Evolutionary conservation across 192 early-diverging fungal genomes (phyloP), one percentile per base, ranked within the genome.

Genomic region (Funneliformis mosseae): DNA sequence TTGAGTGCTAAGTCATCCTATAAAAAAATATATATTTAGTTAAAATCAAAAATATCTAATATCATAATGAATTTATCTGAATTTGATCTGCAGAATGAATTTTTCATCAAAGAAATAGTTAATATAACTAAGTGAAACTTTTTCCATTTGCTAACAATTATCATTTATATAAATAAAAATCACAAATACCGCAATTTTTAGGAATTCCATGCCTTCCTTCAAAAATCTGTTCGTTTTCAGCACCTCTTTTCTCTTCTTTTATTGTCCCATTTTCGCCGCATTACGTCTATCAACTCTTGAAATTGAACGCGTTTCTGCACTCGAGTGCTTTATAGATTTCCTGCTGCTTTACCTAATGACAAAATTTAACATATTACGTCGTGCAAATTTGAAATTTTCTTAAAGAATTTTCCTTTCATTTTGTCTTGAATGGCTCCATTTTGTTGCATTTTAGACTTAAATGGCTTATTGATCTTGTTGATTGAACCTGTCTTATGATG

Each of bases 21-120:
- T 60, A 69, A 74, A 18, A 62, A 48, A 6, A 38, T 46, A 23
- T 25, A 45, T 66, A 16, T 23, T 64, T 5, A 5, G n/a, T 50
- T 74, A 48, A 69, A 68, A 39, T 8, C 25, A 45, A 23, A 23
- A n/a, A 80, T 25, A 16, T 78, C 25, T 18, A 62, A 74, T 73
- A 3, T 23, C 28, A 83, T 21, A 75, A 61, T 23, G 28, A 33
- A 16, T 23, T 38, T 85, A 86, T 80, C 55, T 84, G 74, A 1
- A 81, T 8, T n/a, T 86, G 88, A 72, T 91, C 92, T 28, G 90
- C 78, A 39, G 93, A 83, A 78, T 88, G 92, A 23, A 96, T 83
- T 75, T 93, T 64, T 92, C 88, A 8, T 93, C 94, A 84, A 97
- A 98, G 81, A 96, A 97, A 83, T 95, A 90, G 28, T 88, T 88